Base-by-base conservation (phyloP, 2,329 filamentous ascomycete genomes). In the Arachnopeziza araneosa region DNA sequence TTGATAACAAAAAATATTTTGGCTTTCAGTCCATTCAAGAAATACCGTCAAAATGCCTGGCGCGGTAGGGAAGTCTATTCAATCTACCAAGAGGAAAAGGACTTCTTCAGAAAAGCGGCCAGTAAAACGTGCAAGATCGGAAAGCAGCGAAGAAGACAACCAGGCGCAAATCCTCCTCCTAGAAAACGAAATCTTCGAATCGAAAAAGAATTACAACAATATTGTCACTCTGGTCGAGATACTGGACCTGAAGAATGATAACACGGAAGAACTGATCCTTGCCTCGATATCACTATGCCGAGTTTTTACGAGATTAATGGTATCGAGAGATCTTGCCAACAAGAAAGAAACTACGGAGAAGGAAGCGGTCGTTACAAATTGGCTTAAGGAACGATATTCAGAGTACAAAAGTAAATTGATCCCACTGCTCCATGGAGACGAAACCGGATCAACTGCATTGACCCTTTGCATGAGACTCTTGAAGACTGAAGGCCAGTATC, bases 121-220 rank as follows among this genome's bases (percentile, higher is more conserved):
- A 71, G 63, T 74, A 70, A 70, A 78, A 75, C 76, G 68, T 76
- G 79, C 63, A 75, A 75, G 68, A 62, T 72, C 71, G 14, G 70
- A 72, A 58, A 72, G 70, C 55, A 76, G 78, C 63, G 78, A 79
- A 55, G 77, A 79, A 56, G 76, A 81, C 63, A 82, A 86, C 70
- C 83, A 88, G 71, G 80, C 83, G 59, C 82, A 85, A 64, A 90
- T 96, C 61, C 76, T 93, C 50, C 77, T 84, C 57, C 82, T 97
- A 58, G 93, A 97, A 76, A 80, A 84, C 64, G 87, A 90, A 60
- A 92, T 98, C 58, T 76, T 92, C 63, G 87, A 95, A 74, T 96
- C 92, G 55, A 89, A 86, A 70, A 91, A 92, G 74, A 84, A 96
- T 75, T 96, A 96, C 80, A 96, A 96, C 79, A 91, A 96, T 71